Conservation (phyloP, 2,329 filamentous ascomycete species). For the Fusarium tjaetaba region DNA sequence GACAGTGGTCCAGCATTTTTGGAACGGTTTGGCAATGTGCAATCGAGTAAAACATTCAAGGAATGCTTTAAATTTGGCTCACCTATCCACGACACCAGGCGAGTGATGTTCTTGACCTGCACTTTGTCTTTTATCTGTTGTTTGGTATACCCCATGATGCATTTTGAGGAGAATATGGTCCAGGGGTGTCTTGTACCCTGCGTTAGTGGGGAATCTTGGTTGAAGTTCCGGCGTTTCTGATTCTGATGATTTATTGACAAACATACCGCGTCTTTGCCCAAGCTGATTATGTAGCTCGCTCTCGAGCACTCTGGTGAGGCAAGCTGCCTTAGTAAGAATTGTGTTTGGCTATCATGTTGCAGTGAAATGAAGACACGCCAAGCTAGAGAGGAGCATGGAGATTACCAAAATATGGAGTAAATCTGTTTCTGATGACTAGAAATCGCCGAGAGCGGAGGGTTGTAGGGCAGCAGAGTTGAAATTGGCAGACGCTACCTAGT, state of each 20-base stretch:
- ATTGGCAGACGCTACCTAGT: background rate
- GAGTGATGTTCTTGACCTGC: slow-evolving; percentile 14
- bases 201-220: slow-evolving; percentile 9
- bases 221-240: slow-evolving; percentile 31
- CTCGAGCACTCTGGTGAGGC: background rate
- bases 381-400: background rate
- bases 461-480: background rate
- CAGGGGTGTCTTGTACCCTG: slow-evolving; percentile 13
- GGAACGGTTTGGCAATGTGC: slow-evolving; percentile 12
- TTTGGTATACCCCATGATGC: slow-evolving; percentile 41
- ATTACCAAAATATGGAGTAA: background rate
- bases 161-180: slow-evolving; percentile 35
- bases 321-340: background rate
- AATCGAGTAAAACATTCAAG: slow-evolving; percentile 12
- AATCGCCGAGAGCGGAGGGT: background rate
- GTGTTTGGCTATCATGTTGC: background rate
- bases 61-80: background rate
- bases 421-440: background rate
- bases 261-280: slow-evolving; percentile 13
- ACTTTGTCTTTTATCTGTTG: slow-evolving; percentile 23
- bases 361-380: background rate
- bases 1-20: slow-evolving; percentile 6
- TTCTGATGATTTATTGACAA: slow-evolving; percentile 17
- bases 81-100: slow-evolving; percentile 13
- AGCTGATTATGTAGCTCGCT: background rate